Conservation (phyloP, 768 basidiomycete genomes). For the Hericium rajendrae region DNA sequence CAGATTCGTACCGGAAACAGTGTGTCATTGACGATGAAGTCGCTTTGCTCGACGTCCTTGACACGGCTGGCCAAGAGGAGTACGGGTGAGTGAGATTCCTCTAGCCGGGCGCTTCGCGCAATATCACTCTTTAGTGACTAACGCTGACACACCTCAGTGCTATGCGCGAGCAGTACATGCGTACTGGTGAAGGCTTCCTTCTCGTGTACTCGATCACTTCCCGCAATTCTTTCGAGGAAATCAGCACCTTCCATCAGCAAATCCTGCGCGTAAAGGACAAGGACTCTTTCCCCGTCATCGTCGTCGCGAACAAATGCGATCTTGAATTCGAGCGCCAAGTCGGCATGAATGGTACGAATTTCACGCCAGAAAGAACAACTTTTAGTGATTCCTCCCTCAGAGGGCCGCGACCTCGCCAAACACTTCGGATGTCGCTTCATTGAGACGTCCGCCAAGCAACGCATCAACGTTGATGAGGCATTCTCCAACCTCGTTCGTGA, state of each 20-base stretch:
- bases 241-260: slow-evolving; percentile 91
- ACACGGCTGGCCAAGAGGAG: slow-evolving; percentile 97
- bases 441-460: slow-evolving; percentile 92
- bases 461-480: slow-evolving; percentile 95
- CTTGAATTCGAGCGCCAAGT: slow-evolving; percentile 95
- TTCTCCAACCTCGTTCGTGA: slow-evolving; percentile 90
- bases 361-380: background rate
- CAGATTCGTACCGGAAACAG: slow-evolving; percentile 95
- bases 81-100: slow-evolving; percentile 66
- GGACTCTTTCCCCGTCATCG: slow-evolving; percentile 89
- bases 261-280: slow-evolving; percentile 95
- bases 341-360: slow-evolving; percentile 72
- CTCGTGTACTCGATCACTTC: slow-evolving; percentile 99
- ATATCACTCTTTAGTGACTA: background rate
- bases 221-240: slow-evolving; percentile 94
- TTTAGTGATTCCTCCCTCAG: slow-evolving; percentile 29
- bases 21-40: slow-evolving; percentile 98
- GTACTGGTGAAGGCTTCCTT: slow-evolving; percentile 95
- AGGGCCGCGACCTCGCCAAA: slow-evolving; percentile 95
- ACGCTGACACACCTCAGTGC: slow-evolving; percentile 41
- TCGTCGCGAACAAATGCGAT: slow-evolving; percentile 98
- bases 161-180: slow-evolving; percentile 99
- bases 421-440: slow-evolving; percentile 92
- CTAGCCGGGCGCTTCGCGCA: background rate
- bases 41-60: slow-evolving; percentile 92